Evolutionary conservation across 768 basidiomycete species (phyloP).

Genomic region (Leccinum imitatum): DNA sequence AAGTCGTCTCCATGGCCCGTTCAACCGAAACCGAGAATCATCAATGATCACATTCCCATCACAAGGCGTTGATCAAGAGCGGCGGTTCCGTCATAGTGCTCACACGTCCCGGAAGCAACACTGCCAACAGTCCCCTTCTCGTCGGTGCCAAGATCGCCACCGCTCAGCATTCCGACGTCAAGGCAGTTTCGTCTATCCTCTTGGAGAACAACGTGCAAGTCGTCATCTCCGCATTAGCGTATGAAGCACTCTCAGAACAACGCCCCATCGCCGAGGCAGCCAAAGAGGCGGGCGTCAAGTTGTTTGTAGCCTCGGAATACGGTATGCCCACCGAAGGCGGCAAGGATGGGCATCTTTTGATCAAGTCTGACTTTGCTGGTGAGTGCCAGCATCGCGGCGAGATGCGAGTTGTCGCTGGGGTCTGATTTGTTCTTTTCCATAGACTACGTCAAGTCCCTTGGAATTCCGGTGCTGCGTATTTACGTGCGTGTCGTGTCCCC

Average conservation of each 20-base stretch:
- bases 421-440: not conserved
- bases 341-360: conserved; percentile 23
- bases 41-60: not conserved
- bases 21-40: too few relatives aligned
- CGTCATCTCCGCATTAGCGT: conserved; percentile 34
- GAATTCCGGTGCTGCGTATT: conserved; percentile 32
- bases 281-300: conserved; percentile 35
- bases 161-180: conserved; percentile 30
- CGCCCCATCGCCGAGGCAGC: conserved; percentile 36
- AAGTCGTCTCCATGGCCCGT: conserved; percentile 3
- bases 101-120: conserved; percentile 22
- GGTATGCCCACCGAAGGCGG: conserved; percentile 36
- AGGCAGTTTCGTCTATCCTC: conserved; percentile 26
- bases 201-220: conserved; percentile 36
- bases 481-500: conserved; percentile 24
- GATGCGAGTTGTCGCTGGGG: too few relatives aligned
- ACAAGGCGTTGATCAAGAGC: conserved; percentile 20
- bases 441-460: conserved; percentile 32
- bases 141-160: conserved; percentile 25
- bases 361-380: conserved; percentile 34
- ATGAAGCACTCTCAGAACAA: conserved; percentile 27
- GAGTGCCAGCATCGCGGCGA: not conserved
- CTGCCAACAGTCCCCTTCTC: conserved; percentile 19
- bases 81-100: conserved; percentile 28
- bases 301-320: conserved; percentile 41